Conservation (phyloP, 208 protist genomes). For the Trypanosoma cruzi region DNA sequence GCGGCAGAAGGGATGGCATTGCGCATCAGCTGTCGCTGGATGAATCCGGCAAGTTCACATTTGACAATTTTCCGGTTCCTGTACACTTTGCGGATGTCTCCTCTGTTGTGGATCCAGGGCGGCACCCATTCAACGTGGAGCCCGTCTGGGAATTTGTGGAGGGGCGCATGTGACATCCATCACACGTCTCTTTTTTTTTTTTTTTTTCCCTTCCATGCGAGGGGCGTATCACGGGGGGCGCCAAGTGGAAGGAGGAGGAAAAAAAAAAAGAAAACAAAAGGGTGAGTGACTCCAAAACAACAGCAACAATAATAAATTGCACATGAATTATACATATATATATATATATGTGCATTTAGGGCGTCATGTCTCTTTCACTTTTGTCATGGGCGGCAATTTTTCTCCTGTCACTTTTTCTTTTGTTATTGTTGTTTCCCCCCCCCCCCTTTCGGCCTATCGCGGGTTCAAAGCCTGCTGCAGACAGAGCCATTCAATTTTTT, state of each 20-base stretch:
- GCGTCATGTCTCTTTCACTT: slow-evolving; percentile 14
- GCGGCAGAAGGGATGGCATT: slow-evolving; percentile 17
- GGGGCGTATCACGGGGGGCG: no score
- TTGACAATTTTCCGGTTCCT: slow-evolving; percentile 55
- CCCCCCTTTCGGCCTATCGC: no score
- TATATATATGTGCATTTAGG: not conserved
- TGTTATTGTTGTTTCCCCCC: not conserved
- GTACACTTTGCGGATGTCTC: slow-evolving; percentile 71
- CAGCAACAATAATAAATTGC: not conserved
- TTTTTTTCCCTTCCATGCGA: slow-evolving; percentile 3
- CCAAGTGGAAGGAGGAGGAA: no score
- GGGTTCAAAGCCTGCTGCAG: not conserved
- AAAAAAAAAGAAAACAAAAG: no score
- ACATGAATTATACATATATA: not conserved
- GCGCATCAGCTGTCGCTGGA: slow-evolving; percentile 47
- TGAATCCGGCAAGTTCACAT: slow-evolving; percentile 54
- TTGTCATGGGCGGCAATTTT: not conserved
- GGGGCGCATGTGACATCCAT: not conserved
- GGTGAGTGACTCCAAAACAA: no score
- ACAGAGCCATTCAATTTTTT: not conserved
- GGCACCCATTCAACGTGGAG: slow-evolving; percentile 46
- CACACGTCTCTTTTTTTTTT: not conserved
- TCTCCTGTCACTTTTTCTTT: not conserved
- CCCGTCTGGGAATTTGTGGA: slow-evolving; percentile 50
- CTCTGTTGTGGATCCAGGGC: slow-evolving; percentile 38